Evolutionary conservation across 306 rosid species (phyloP), one percentile per base, ranked within the genome.

Genomic region (Vachellia pachyceras): DNA sequence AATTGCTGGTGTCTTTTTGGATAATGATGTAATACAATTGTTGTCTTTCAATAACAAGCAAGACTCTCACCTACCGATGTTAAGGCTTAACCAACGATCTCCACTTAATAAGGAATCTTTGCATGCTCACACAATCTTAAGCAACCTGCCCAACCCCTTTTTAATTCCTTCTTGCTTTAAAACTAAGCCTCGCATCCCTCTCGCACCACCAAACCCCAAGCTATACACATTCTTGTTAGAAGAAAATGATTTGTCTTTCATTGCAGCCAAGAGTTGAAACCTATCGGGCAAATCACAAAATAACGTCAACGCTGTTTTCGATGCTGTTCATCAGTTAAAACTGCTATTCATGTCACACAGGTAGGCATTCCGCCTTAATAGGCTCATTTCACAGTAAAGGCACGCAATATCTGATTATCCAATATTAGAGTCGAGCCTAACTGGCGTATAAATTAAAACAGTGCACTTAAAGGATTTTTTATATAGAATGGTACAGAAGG

Each of bases 131-230:
- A 42, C 3, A 3, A 83, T 76, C 65, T 79, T 77, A 85, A 87
- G 85, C 89, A 81, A 85, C 44, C 44, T n/a, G n/a, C 47, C 49
- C 39, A 25, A 36, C 82, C 55, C 10, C 49, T 2, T 45, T 45
- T 45, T 44, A 5, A 5, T 41, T 41, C 45, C 63, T 72, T 77
- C 65, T 86, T 75, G 90, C 90, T 89, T 89, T 64, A 82, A 89
- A 85, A 88, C 80, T 70, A 88, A 86, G 87, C 88, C 80, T 84
- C 73, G 86, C 84, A 89, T 75, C 84, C 84, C 88, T 82, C 90
- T 84, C 77, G 29, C 69, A 78, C 88, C 87, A 88, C 88, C 92
- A 86, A 89, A 86, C 90, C 42, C 40, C 25, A 14, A 14, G 69
- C 65, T 44, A 0, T 29, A 71, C 67, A 71, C 67, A 71, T 80